Conservation (phyloP, 2,329 filamentous ascomycete genomes). For the Talaromyces funiculosus region DNA sequence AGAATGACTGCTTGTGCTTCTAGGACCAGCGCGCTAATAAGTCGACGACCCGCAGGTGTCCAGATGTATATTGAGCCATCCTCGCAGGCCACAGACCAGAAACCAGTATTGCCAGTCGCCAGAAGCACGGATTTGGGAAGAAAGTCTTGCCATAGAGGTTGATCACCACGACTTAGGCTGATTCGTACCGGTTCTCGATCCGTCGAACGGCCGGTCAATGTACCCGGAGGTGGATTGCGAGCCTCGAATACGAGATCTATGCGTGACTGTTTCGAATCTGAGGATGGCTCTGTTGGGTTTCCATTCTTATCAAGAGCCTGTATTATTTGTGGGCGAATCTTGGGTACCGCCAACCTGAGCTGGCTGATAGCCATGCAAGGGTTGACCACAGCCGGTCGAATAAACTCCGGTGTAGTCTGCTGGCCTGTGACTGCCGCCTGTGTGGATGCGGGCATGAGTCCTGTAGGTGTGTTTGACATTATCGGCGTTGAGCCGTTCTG, state of each 20-base stretch:
- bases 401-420: slow-evolving; percentile 69
- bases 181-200: slow-evolving; percentile 78
- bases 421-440: slow-evolving; percentile 56
- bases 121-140: slow-evolving; percentile 81
- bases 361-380: slow-evolving; percentile 77
- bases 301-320: slow-evolving; percentile 63
- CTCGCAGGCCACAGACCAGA: slow-evolving; percentile 91
- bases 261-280: slow-evolving; percentile 44
- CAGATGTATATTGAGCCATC: slow-evolving; percentile 86
- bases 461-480: slow-evolving; percentile 69
- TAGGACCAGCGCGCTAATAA: slow-evolving; percentile 77
- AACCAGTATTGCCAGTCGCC: slow-evolving; percentile 79
- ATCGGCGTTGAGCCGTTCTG: slow-evolving; percentile 67
- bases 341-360: slow-evolving; percentile 78
- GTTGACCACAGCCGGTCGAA: slow-evolving; percentile 81
- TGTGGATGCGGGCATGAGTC: slow-evolving; percentile 68
- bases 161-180: slow-evolving; percentile 72
- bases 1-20: slow-evolving; percentile 93
- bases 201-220: slow-evolving; percentile 54
- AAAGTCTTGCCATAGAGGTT: slow-evolving; percentile 88
- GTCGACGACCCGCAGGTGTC: slow-evolving; percentile 82
- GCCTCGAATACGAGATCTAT: slow-evolving; percentile 81
- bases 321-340: slow-evolving; percentile 74
- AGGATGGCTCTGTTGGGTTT: slow-evolving; percentile 39
- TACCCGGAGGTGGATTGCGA: slow-evolving; percentile 65